Evolutionary conservation across 1,284 basidiomycete genomes (phyloP), one percentile per base, ranked within the genome.

Genomic region (Sporisorium iseilematis-ciliati): DNA sequence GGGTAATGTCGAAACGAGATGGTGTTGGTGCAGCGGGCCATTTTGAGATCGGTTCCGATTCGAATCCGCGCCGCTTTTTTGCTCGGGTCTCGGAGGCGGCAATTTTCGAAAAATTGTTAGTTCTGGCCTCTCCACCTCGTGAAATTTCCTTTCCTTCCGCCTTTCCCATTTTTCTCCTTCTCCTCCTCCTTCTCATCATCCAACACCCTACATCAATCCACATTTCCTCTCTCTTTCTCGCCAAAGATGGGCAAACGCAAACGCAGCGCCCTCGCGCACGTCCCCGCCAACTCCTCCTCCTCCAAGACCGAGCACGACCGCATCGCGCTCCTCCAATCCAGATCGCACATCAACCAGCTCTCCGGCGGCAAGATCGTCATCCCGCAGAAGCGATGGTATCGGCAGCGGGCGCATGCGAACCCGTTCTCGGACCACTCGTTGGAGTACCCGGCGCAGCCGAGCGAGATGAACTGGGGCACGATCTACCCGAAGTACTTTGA

Each of bases 331-430:
- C 50, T 63, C 25, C 75, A 79, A 50, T 67, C 73, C 55, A 75
- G 65, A 42, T 41, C 55, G 31, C 79, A 81, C 69, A 77, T 77
- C 52, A 81, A 81, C 70, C 67, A 67, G 7, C 57, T 77, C 7
- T 58, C 77, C 0, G 79, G 79, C 7, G 70, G 67, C 42, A 73
- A 75, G 21, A 77, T 81, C 52, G 65, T 81, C 50, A 75, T 81
- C 65, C 74, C 69, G 0, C 84, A 97, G 92, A 98, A 98, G 91
- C 91, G 92, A 82, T 93, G 93, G 86, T 99, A 99, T 86, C 89
- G 97, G 23, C 97, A 99, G 85, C 89, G 97, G 61, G 97, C 96
- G 4, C 96, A 99, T 85, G 95, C 96, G 7, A 99, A 99, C 85
- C 96, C 96, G 1, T 98, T 99, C 86, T 93, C 93, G 14, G 97